Conservation (phyloP, 768 basidiomycete genomes). For the Pisolithus marmoratus region DNA sequence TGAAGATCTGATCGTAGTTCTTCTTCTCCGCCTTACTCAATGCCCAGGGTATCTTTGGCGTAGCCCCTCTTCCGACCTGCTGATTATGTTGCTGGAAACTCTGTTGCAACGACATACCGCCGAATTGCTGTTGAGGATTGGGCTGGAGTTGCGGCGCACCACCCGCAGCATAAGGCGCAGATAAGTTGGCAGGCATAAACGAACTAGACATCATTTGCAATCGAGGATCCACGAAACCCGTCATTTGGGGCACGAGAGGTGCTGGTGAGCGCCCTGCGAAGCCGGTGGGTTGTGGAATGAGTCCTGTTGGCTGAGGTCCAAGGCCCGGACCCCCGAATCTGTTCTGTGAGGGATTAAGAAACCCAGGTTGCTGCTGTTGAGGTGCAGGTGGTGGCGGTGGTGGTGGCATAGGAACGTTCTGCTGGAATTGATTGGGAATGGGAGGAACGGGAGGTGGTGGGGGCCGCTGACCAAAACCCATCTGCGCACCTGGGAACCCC, state of each 20-base stretch:
- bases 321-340: slow-evolving; percentile 21
- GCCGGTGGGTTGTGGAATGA: slow-evolving; percentile 34
- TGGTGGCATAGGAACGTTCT: slow-evolving; percentile 25
- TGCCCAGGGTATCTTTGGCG: slow-evolving; percentile 79
- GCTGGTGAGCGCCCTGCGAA: slow-evolving; percentile 40
- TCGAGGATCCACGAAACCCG: slow-evolving; percentile 79
- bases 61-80: slow-evolving; percentile 55
- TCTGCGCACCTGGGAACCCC: slow-evolving; percentile 35
- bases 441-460: slow-evolving; percentile 56
- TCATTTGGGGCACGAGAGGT: slow-evolving; percentile 65
- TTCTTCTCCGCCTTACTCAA: slow-evolving; percentile 89
- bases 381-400: slow-evolving; percentile 28
- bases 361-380: slow-evolving; percentile 36
- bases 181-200: slow-evolving; percentile 78
- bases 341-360: slow-evolving; percentile 46
- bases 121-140: slow-evolving; percentile 48
- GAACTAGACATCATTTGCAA: slow-evolving; percentile 85
- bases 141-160: slow-evolving; percentile 59
- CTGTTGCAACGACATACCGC: slow-evolving; percentile 64
- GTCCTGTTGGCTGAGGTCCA: slow-evolving; percentile 16
- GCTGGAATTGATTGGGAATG: slow-evolving; percentile 53
- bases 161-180: slow-evolving; percentile 52
- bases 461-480: slow-evolving; percentile 30
- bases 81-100: slow-evolving; percentile 87
- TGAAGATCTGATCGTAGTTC: slow-evolving; percentile 92